Evolutionary conservation across 169 alveolate genomes (phyloP).

Genomic region (Cryptosporidium muris): DNA sequence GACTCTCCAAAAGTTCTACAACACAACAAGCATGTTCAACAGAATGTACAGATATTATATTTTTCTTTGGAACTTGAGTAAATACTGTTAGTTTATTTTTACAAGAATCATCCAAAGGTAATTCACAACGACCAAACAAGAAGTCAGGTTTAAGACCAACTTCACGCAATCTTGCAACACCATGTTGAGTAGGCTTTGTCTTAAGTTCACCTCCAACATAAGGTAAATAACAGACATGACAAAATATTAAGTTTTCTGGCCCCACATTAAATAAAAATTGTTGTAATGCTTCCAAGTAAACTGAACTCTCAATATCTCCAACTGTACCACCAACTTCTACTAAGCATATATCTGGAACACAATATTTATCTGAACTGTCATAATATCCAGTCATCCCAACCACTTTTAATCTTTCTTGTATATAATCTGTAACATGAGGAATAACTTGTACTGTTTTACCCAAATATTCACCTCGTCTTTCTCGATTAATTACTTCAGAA

Average conservation of each 20-base stretch:
- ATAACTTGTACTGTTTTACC: constrained; percentile 96
- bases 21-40: constrained; percentile 71
- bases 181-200: constrained; percentile 93
- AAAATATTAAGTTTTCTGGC: constrained; percentile 84
- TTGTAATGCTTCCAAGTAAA: constrained; percentile 91
- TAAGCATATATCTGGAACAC: constrained; percentile 88
- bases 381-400: constrained; percentile 74
- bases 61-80: constrained; percentile 66
- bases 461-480: constrained; percentile 93
- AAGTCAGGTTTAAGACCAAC: constrained; percentile 86
- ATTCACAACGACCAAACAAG: constrained; percentile 72
- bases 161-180: constrained; percentile 84
- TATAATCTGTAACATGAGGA: constrained; percentile 79
- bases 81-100: constrained; percentile 44
- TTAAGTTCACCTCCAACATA: constrained; percentile 90
- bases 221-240: constrained; percentile 88
- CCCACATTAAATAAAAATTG: constrained; percentile 85
- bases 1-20: constrained; percentile 65
- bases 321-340: constrained; percentile 97
- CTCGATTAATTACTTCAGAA: constrained; percentile 87
- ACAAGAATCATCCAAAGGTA: constrained; percentile 53
- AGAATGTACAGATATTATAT: constrained; percentile 72
- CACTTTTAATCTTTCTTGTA: constrained; percentile 58
- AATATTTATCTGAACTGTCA: constrained; percentile 74
- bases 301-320: constrained; percentile 95